Percentiles rank a stretch among this genome's conserved stretches.
Conservation (phyloP, 2,329 filamentous ascomycete genomes). For the Zymoseptoria ardabiliae region DNA sequence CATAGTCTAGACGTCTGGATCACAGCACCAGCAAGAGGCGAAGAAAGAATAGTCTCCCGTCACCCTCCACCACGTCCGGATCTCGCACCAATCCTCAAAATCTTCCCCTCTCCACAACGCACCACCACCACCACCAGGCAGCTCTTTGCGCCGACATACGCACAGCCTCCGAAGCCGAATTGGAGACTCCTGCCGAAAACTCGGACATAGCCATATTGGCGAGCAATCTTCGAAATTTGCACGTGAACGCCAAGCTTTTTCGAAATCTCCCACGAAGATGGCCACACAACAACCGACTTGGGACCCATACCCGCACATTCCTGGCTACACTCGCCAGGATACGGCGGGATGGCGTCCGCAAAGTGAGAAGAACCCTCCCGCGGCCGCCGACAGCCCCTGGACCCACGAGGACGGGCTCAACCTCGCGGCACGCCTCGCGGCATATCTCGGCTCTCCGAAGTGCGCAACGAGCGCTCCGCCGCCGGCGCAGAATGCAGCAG, state of each 20-base stretch:
- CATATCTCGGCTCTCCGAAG: neutral
- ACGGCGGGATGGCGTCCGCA: neutral
- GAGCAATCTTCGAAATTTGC: neutral
- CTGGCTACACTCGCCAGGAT: neutral
- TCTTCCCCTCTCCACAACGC: no score
- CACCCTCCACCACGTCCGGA: neutral
- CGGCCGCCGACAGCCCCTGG: neutral
- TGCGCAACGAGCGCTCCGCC: neutral
- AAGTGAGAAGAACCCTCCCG: neutral
- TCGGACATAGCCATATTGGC: neutral
- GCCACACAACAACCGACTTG: neutral
- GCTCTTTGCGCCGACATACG: neutral
- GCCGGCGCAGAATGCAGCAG: neutral
- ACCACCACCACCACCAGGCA: neutral
- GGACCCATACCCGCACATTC: neutral
- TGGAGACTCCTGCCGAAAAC: neutral
- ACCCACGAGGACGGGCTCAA: neutral
- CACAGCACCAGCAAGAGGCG: neutral
- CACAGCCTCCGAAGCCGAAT: neutral
- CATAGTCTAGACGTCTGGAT: neutral
- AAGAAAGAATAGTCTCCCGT: neutral
- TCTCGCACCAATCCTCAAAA: neutral
- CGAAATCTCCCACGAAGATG: neutral
- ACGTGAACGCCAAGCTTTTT: neutral
- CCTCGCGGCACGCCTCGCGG: neutral